Percentiles rank a stretch among this genome's conserved stretches.
phyloP scores from a whole-genome alignment of 2,329 filamentous ascomycete genomes.

The Hymenoscyphus albidus region DNA sequence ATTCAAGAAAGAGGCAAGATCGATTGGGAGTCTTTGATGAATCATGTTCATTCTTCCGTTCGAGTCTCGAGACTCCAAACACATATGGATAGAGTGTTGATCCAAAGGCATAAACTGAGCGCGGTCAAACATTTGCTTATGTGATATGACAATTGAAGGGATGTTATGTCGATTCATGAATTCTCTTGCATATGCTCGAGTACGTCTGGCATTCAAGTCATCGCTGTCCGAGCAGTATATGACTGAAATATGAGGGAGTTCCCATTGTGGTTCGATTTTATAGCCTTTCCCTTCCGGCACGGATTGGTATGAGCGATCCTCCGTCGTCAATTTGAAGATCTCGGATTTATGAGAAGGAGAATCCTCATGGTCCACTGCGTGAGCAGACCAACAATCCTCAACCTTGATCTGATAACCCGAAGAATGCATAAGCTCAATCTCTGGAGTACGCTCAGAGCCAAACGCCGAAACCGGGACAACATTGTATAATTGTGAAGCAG shows the following conservation, averaged over 20 bases:
- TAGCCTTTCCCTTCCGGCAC: constrained; percentile 36
- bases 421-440: constrained; percentile 50
- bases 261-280: constrained; percentile 43
- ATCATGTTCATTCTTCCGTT: constrained; percentile 35
- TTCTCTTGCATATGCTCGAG: constrained; percentile 42
- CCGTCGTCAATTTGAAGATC: constrained; percentile 38
- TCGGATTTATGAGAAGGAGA: constrained; percentile 37
- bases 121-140: constrained; percentile 40
- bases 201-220: constrained; percentile 37
- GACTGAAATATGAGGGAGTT: constrained; percentile 47
- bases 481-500: constrained; percentile 46
- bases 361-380: constrained; percentile 33
- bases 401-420: constrained; percentile 50
- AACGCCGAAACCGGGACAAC: constrained; percentile 49
- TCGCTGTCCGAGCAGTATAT: constrained; percentile 47
- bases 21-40: constrained; percentile 45
- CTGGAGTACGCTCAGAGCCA: constrained; percentile 43
- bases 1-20: constrained; percentile 46
- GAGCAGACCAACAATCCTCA: constrained; percentile 45
- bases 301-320: constrained; percentile 38
- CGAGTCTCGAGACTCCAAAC: constrained; percentile 42
- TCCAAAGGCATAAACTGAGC: constrained; percentile 37
- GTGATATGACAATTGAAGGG: constrained; percentile 47
- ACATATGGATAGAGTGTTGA: constrained; percentile 45
- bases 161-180: constrained; percentile 47